These are phyloP conservation scores for Avicennia marina DNA, from an alignment of 257 asterid genomes.

Conservation along the genomic window DNA sequence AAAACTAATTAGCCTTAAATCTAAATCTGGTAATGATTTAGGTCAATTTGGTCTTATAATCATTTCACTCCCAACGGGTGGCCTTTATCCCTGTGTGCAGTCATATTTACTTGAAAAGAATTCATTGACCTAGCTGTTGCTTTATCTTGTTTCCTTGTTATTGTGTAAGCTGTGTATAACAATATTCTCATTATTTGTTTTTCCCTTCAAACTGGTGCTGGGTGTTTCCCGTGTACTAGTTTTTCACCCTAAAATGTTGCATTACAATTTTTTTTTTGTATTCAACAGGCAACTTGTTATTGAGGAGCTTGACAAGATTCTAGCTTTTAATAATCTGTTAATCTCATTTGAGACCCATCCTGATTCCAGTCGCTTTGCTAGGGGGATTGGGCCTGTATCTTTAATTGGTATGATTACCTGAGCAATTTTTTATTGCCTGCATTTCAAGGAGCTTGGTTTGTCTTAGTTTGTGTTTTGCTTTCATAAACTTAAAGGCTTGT, in stretches of 20 bases:
- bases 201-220: constrained; percentile 4
- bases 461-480: constrained; percentile 15
- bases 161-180: neutral
- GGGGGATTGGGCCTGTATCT: constrained; percentile 79
- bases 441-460: constrained; percentile 3
- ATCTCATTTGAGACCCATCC: constrained; percentile 72
- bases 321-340: constrained; percentile 67
- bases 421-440: constrained; percentile 7
- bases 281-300: constrained; percentile 54
- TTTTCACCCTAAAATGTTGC: neutral
- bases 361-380: constrained; percentile 76
- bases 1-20: neutral
- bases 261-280: neutral
- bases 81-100: too few species aligned
- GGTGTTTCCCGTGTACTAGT: neutral
- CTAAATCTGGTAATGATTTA: constrained; percentile 1
- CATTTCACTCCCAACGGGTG: neutral
- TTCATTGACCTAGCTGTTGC: neutral
- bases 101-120: constrained; percentile 8
- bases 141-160: constrained; percentile 4
- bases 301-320: constrained; percentile 76
- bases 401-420: constrained; percentile 49
- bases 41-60: constrained; percentile 2
- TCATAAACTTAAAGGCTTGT: constrained; percentile 11
- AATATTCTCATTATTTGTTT: neutral